These are phyloP conservation scores for Hortiboletus campestris DNA, from an alignment of 768 basidiomycete species.

Conservation along the genomic window DNA sequence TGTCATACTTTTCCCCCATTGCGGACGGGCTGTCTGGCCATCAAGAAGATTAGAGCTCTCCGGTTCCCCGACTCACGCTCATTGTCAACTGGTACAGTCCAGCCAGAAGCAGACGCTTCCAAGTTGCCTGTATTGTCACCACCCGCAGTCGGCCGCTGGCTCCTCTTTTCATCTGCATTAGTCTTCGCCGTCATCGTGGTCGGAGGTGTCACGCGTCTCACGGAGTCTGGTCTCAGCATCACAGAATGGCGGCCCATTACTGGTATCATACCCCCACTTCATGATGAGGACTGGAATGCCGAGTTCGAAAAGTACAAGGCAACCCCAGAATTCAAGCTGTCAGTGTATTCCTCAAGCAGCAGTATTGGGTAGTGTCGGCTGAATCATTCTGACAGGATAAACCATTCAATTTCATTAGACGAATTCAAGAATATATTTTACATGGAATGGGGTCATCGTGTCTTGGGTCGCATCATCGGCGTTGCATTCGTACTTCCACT, in stretches of 20 bases:
- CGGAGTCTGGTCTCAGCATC: slow-evolving; percentile 96
- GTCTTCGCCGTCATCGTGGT: slow-evolving; percentile 93
- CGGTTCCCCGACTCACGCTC: slow-evolving; percentile 34
- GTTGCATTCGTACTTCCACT: slow-evolving; percentile 82
- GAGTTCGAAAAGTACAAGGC: slow-evolving; percentile 94
- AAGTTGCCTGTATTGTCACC: slow-evolving; percentile 59
- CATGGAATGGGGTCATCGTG: slow-evolving; percentile 97
- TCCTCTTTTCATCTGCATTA: slow-evolving; percentile 78
- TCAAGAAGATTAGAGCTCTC: background rate
- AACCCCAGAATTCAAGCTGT: slow-evolving; percentile 97
- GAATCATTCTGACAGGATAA: slow-evolving; percentile 54
- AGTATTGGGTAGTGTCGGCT: background rate
- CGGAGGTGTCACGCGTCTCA: slow-evolving; percentile 93
- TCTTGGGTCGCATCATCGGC: slow-evolving; percentile 87
- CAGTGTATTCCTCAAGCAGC: slow-evolving; percentile 33
- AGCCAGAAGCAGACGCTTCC: slow-evolving; percentile 14
- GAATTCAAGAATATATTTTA: slow-evolving; percentile 97
- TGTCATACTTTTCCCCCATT: slow-evolving; percentile 7
- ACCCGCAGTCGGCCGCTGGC: slow-evolving; percentile 77
- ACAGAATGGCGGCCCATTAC: slow-evolving; percentile 97
- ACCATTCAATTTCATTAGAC: slow-evolving; percentile 79
- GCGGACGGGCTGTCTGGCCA: background rate
- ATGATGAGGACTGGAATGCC: slow-evolving; percentile 69
- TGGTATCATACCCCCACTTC: slow-evolving; percentile 82
- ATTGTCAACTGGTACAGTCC: slow-evolving; percentile 37